Base-by-base conservation (phyloP, 2,329 filamentous ascomycete species). In the Talaromyces verruculosus region DNA sequence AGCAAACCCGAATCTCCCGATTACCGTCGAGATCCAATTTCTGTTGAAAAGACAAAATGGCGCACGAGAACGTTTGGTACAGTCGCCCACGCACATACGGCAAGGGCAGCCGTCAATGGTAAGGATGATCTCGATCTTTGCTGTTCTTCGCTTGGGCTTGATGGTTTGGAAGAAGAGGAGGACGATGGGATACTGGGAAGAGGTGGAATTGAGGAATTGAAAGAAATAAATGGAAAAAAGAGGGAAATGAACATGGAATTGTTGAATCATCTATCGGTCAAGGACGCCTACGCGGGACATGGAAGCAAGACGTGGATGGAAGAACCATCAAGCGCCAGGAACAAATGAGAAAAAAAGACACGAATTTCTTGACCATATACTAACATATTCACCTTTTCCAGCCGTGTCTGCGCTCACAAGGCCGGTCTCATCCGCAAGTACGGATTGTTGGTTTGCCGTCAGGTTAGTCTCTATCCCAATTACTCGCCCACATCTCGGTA, bases 371-470 rank as follows among this genome's bases (percentile, higher is more conserved):
- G 33, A 57, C 33, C 33, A 33, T 33, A 8, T 39, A 13, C 53
- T 57, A 57, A 60, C 39, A 13, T 33, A 13, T 33, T 51, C 35
- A 25, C 45, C 39, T 64, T 65, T 68, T 68, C 69, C 78, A 91
- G 89, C 87, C 89, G 89, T 79, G 89, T 91, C 80, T 91, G 89
- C 92, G 92, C 93, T 81, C 94, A 99, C 91, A 89, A 88, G 81
- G 94, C 95, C 79, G 95, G 95, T 96, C 89, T 99, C 76, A 97
- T 99, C 89, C 93, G 95, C 87, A 99, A 99, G 87, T 99, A 99
- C 87, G 94, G 95, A 81, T 88, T 97, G 77, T 92, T 96, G 79
- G 77, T 79, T 77, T 75, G 76, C 65, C 67, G 66, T 66, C 68
- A 68, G 64, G 62, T 68, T 45, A 25, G 68, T 67, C 39, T 28